These are phyloP conservation scores for Pholiota conissans DNA, from an alignment of 768 basidiomycete species.

Conservation along the genomic window DNA sequence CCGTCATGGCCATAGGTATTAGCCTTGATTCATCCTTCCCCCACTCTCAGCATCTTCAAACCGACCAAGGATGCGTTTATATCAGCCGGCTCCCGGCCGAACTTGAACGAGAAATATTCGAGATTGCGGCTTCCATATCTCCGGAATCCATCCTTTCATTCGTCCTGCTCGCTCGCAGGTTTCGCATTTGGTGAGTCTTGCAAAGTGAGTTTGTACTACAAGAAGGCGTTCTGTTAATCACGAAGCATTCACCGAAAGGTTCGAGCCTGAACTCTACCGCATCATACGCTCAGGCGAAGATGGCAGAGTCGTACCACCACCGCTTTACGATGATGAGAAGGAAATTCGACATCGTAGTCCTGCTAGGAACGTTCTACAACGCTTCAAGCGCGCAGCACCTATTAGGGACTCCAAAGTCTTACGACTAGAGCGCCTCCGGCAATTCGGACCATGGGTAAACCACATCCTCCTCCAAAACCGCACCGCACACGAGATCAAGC, in stretches of 20 bases:
- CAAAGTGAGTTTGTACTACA: neutral
- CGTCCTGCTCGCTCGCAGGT: slow-evolving; percentile 5
- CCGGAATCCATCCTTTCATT: slow-evolving; percentile 10
- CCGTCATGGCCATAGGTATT: neutral
- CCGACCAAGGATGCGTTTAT: neutral
- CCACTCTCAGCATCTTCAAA: neutral
- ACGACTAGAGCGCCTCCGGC: neutral
- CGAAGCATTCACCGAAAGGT: neutral
- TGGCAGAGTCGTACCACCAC: neutral
- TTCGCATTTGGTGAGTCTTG: slow-evolving; percentile 7
- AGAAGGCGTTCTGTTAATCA: neutral
- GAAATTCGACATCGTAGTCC: neutral
- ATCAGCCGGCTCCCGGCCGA: slow-evolving; percentile 9
- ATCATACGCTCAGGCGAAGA: slow-evolving; percentile 1
- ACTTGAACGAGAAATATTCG: slow-evolving; percentile 19
- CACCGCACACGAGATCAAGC: neutral
- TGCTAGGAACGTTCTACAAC: neutral
- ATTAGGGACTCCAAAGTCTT: neutral
- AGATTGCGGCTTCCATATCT: slow-evolving; percentile 7
- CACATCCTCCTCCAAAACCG: slow-evolving; percentile 6
- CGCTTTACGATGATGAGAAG: neutral
- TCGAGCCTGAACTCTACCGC: slow-evolving; percentile 8
- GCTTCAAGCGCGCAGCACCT: neutral
- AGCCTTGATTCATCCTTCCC: neutral
- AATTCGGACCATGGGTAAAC: slow-evolving; percentile 2